A percentile compares a stretch with the other conserved stretches of the same genome.
phyloP scores from a whole-genome alignment of 202 grass and related monocot species.

The Dendrocalamus latiflorus region DNA sequence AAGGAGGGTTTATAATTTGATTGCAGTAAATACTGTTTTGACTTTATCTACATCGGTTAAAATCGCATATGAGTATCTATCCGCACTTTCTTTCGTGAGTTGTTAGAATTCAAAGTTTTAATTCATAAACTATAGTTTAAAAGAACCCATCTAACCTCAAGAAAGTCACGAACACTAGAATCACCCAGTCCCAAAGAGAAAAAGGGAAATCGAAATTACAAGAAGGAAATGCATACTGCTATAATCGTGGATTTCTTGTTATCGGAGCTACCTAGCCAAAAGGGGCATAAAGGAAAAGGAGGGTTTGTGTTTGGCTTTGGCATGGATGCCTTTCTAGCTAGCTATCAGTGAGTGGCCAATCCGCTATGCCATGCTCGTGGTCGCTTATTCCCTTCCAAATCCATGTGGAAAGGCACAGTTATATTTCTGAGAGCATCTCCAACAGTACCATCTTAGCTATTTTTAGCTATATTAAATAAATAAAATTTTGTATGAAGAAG shows the following conservation, averaged over 20 bases:
- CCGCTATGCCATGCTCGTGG: constrained; percentile 30
- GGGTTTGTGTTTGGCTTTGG: background rate
- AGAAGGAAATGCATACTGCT: background rate
- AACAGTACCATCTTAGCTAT: too few species aligned
- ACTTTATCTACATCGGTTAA: too few species aligned
- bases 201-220: background rate
- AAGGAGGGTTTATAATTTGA: too few species aligned
- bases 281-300: background rate
- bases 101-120: too few species aligned
- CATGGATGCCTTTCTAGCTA: background rate
- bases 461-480: too few species aligned
- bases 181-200: background rate
- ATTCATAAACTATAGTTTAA: too few species aligned
- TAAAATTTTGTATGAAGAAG: too few species aligned
- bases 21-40: too few species aligned
- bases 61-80: too few species aligned
- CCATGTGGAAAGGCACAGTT: constrained; percentile 1
- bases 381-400: constrained; percentile 15
- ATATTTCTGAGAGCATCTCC: too few species aligned
- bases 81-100: too few species aligned
- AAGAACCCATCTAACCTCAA: background rate
- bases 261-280: constrained; percentile 26
- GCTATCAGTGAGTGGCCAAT: background rate
- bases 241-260: constrained; percentile 23
- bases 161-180: background rate